Percentiles rank a stretch among this genome's conserved stretches.
Conservation (phyloP, 371 early-diverging fungal genomes). For the Mortierella sp. region DNA sequence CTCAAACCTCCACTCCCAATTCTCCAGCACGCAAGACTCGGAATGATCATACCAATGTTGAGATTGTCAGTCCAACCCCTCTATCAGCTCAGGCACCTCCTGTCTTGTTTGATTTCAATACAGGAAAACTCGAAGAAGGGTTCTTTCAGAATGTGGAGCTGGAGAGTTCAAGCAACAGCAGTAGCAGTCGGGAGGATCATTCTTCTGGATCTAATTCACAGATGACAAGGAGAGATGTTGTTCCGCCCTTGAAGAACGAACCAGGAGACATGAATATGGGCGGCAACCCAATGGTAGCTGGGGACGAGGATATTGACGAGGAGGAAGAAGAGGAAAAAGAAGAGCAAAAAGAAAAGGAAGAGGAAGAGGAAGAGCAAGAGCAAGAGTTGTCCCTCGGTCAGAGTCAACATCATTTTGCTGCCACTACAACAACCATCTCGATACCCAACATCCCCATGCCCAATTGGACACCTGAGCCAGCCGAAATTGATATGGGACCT, state of each 20-base stretch:
- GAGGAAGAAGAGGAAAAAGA: no score
- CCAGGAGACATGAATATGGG: conserved; percentile 53
- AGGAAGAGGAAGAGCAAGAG: conserved; percentile 33
- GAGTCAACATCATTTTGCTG: no score
- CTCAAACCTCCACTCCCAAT: conserved; percentile 34
- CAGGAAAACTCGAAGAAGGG: conserved; percentile 62
- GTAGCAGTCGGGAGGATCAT: no score
- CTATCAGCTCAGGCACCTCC: conserved; percentile 47
- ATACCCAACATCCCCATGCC: no score
- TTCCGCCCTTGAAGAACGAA: background rate
- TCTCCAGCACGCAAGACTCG: conserved; percentile 43
- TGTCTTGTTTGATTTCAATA: conserved; percentile 59
- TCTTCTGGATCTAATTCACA: no score
- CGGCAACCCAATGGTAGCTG: conserved; percentile 70
- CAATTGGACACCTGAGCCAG: no score
- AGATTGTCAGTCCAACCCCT: conserved; percentile 45
- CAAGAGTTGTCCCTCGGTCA: no score
- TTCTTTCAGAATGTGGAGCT: conserved; percentile 60
- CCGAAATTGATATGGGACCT: no score
- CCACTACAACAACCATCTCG: no score
- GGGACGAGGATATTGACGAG: conserved; percentile 66
- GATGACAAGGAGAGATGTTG: no score
- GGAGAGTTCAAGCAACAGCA: background rate
- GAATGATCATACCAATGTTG: conserved; percentile 47
- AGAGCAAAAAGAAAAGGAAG: no score